A percentile compares a stretch with the other conserved stretches of the same genome.
These are phyloP conservation scores for Melaleuca quinquenervia DNA, from an alignment of 345 rosid genomes.

Conservation along the genomic window DNA sequence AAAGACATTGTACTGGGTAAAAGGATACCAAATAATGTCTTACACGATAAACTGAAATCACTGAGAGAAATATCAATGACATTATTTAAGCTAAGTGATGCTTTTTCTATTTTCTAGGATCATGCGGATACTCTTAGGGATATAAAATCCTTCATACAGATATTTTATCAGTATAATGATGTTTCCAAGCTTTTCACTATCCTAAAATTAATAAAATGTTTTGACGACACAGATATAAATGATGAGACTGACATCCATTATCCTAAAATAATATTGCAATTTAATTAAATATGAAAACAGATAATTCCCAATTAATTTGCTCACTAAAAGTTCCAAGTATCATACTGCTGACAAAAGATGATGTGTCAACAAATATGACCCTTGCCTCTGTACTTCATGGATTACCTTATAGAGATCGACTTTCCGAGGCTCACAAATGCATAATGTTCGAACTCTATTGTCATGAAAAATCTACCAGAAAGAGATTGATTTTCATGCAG, in stretches of 20 bases:
- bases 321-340: neutral
- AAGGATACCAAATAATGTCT: neutral
- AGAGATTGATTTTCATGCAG: conserved; percentile 54
- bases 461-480: conserved; percentile 61
- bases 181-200: neutral
- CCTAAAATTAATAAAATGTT: neutral
- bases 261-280: neutral
- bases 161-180: neutral
- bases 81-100: neutral
- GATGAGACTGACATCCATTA: neutral
- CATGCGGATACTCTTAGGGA: neutral
- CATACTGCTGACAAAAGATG: neutral
- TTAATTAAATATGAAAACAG: neutral
- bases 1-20: too few relatives aligned
- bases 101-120: neutral
- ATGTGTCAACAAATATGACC: neutral
- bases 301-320: neutral
- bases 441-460: conserved; percentile 60
- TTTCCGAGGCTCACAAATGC: conserved; percentile 45
- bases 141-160: neutral
- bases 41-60: neutral
- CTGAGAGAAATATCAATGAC: neutral
- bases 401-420: conserved; percentile 74
- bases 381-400: neutral
- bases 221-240: neutral